These are phyloP conservation scores for Cucumis melo DNA, from an alignment of 306 rosid genomes.

Conservation along the genomic window DNA sequence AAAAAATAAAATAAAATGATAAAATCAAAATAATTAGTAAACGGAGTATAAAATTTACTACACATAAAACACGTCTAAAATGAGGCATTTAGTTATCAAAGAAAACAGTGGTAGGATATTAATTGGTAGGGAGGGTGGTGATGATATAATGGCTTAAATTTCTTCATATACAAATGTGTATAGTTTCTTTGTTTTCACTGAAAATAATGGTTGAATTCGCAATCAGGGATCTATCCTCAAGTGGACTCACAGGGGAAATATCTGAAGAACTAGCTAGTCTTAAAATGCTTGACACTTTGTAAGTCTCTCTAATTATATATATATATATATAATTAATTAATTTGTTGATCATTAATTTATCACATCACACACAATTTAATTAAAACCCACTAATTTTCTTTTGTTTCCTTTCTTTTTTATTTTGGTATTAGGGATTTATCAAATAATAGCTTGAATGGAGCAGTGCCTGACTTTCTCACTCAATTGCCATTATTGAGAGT, in stretches of 20 bases:
- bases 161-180: too few species aligned
- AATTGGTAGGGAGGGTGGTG: background rate
- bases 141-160: background rate
- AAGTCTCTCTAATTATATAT: constrained; percentile 8
- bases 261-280: constrained; percentile 14
- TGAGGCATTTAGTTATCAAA: background rate
- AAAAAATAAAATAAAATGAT: too few species aligned
- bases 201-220: background rate
- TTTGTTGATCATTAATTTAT: too few species aligned
- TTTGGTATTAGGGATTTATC: constrained; percentile 24
- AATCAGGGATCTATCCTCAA: constrained; percentile 21
- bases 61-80: too few species aligned
- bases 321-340: too few species aligned
- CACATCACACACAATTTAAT: too few species aligned
- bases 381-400: background rate
- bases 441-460: constrained; percentile 8
- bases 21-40: too few species aligned
- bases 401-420: too few species aligned
- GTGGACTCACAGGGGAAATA: constrained; percentile 21
- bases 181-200: too few species aligned
- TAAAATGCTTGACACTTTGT: constrained; percentile 16
- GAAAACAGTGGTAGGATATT: background rate
- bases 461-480: constrained; percentile 23
- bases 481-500: constrained; percentile 15
- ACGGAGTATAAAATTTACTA: too few species aligned